Conservation (phyloP, 306 rosid genomes). For the Trifolium dubium region DNA sequence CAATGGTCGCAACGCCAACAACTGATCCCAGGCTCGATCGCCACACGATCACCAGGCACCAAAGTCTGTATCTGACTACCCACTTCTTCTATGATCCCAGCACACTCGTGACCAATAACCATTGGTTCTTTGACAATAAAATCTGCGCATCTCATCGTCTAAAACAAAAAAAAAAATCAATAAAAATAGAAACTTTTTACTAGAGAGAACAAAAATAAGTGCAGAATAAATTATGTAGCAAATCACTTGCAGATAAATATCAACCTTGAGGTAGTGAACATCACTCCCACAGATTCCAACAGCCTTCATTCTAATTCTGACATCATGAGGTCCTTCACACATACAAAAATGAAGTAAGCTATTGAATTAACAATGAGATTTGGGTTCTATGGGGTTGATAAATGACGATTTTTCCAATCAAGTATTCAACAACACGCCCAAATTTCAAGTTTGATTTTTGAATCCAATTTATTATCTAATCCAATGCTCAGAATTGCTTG, state of each 20-base stretch:
- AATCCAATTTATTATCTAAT: neutral
- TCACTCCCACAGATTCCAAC: constrained; percentile 98
- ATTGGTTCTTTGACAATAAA: constrained; percentile 83
- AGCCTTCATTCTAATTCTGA: constrained; percentile 77
- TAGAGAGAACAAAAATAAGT: neutral
- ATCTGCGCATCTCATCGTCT: constrained; percentile 80
- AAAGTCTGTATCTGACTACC: constrained; percentile 68
- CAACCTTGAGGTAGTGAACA: constrained; percentile 84
- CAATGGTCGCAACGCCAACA: constrained; percentile 82
- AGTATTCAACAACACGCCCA: no score
- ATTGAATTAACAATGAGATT: constrained; percentile 21
- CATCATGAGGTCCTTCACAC: constrained; percentile 78
- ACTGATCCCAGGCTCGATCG: constrained; percentile 87
- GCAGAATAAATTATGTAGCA: neutral
- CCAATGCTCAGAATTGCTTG: neutral
- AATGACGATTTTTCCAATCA: no score
- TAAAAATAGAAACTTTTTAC: constrained; percentile 12
- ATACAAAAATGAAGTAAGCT: constrained; percentile 33
- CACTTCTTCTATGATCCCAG: constrained; percentile 84
- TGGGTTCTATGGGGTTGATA: neutral
- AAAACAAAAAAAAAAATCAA: constrained; percentile 41
- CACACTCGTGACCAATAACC: constrained; percentile 97
- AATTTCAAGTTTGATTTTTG: neutral
- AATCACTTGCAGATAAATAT: constrained; percentile 10
- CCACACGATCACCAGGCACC: constrained; percentile 76